Evolutionary conservation across 345 rosid species (phyloP).

Genomic region (Balakata baccata): DNA sequence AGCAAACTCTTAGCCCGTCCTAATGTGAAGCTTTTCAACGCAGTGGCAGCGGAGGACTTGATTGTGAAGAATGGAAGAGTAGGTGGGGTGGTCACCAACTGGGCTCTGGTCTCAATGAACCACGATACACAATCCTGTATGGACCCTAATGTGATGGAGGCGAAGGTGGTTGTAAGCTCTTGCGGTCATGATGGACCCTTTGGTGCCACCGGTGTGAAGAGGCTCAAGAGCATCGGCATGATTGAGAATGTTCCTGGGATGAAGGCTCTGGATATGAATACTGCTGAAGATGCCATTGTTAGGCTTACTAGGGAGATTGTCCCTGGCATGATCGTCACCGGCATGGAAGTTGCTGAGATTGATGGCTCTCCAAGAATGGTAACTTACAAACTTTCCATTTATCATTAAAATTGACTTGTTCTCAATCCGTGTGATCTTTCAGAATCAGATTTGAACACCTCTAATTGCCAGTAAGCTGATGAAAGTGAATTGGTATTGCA

Average conservation of each 20-base stretch:
- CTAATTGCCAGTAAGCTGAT: background rate
- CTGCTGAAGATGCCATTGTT: conserved; percentile 90
- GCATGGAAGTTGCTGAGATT: conserved; percentile 97
- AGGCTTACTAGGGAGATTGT: conserved; percentile 77
- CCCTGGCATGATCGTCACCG: conserved; percentile 90
- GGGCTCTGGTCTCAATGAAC: conserved; percentile 93
- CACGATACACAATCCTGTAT: conserved; percentile 90
- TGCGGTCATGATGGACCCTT: conserved; percentile 96
- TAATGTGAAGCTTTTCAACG: conserved; percentile 92
- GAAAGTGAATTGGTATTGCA: conserved; percentile 20
- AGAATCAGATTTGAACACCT: too few species aligned
- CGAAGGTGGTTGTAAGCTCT: conserved; percentile 91
- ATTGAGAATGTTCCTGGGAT: conserved; percentile 76
- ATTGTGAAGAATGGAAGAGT: conserved; percentile 73
- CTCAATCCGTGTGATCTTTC: too few species aligned
- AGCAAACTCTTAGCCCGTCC: conserved; percentile 93
- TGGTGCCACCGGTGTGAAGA: conserved; percentile 90
- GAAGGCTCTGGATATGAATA: conserved; percentile 91
- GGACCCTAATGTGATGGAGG: conserved; percentile 98
- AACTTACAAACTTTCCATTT: background rate
- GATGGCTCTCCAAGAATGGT: conserved; percentile 96
- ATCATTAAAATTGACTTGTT: too few species aligned
- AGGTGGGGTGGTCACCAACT: conserved; percentile 86
- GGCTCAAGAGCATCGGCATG: conserved; percentile 82
- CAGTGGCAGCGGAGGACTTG: conserved; percentile 90